Conservation (phyloP, 2,329 filamentous ascomycete species). For the Teratosphaeria zuluensis region DNA sequence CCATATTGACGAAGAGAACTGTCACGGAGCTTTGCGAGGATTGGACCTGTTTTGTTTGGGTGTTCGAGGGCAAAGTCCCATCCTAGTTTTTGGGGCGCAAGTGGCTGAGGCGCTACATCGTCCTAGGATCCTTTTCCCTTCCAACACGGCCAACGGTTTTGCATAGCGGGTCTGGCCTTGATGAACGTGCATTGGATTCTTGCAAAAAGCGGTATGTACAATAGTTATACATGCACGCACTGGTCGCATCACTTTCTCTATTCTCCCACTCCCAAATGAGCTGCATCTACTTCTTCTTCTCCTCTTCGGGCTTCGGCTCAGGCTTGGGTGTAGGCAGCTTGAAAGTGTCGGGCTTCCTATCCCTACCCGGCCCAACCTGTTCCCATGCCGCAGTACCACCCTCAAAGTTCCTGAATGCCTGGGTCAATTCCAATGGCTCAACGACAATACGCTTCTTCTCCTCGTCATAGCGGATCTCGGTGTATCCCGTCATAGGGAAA, state of each 20-base stretch:
- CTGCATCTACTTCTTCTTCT: constrained; percentile 64
- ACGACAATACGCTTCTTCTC: constrained; percentile 99
- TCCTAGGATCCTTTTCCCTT: too few relatives aligned
- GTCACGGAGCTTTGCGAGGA: too few relatives aligned
- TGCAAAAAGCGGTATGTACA: not conserved
- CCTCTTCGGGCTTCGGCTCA: constrained; percentile 80
- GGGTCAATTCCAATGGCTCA: constrained; percentile 92
- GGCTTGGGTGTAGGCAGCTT: constrained; percentile 93
- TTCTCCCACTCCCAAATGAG: not conserved
- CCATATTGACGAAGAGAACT: too few relatives aligned
- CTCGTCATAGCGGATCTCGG: constrained; percentile 94
- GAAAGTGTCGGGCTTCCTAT: constrained; percentile 76
- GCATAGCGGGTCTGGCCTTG: not conserved
- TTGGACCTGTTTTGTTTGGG: too few relatives aligned
- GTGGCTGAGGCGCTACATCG: too few relatives aligned
- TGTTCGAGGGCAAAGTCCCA: too few relatives aligned
- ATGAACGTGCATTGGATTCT: not conserved
- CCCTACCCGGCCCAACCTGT: constrained; percentile 60
- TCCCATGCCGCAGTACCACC: constrained; percentile 54
- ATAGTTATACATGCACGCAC: not conserved
- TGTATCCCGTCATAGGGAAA: constrained; percentile 96
- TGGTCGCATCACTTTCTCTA: not conserved
- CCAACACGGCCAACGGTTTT: too few relatives aligned
- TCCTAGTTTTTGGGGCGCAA: too few relatives aligned
- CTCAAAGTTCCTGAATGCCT: constrained; percentile 98